Evolutionary conservation across 2,329 filamentous ascomycete genomes (phyloP).

Genomic region (Lojkania enalia): DNA sequence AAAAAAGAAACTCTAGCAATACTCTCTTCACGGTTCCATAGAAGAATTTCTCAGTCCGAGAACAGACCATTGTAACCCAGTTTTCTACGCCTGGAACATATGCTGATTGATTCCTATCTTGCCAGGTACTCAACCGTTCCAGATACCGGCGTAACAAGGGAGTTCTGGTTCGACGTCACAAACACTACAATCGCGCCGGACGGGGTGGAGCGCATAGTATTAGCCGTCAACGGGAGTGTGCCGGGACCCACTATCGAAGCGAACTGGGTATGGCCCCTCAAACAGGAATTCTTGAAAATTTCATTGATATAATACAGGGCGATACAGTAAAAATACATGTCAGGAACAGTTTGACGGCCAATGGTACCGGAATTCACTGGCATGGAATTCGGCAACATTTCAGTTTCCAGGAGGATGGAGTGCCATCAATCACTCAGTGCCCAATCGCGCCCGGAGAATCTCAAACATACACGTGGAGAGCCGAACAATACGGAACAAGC

Average conservation of each 20-base stretch:
- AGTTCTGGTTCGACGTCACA: conserved; percentile 46
- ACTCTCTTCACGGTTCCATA: too few species aligned
- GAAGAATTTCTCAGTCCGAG: too few species aligned
- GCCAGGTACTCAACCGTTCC: conserved; percentile 55
- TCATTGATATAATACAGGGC: conserved; percentile 19
- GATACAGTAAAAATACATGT: conserved; percentile 42
- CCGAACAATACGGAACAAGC: conserved; percentile 58
- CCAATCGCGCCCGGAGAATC: conserved; percentile 53
- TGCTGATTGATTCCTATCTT: too few species aligned
- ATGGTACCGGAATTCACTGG: conserved; percentile 64
- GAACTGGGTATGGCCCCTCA: conserved; percentile 19
- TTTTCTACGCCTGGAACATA: too few species aligned
- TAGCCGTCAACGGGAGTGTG: conserved; percentile 43
- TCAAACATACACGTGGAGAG: conserved; percentile 52
- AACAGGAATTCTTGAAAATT: conserved; percentile 1
- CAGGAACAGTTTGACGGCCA: conserved; percentile 56
- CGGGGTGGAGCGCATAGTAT: conserved; percentile 47
- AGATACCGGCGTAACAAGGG: conserved; percentile 57
- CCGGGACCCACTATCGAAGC: conserved; percentile 47
- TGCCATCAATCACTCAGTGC: conserved; percentile 49
- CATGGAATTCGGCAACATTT: conserved; percentile 59
- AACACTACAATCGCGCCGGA: conserved; percentile 53
- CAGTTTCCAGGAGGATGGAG: conserved; percentile 54
- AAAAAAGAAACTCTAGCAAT: too few species aligned
- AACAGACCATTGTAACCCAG: too few species aligned